These are phyloP conservation scores for Lasiodiplodia gonubiensis DNA, from an alignment of 2,329 filamentous ascomycete species.

Conservation along the genomic window DNA sequence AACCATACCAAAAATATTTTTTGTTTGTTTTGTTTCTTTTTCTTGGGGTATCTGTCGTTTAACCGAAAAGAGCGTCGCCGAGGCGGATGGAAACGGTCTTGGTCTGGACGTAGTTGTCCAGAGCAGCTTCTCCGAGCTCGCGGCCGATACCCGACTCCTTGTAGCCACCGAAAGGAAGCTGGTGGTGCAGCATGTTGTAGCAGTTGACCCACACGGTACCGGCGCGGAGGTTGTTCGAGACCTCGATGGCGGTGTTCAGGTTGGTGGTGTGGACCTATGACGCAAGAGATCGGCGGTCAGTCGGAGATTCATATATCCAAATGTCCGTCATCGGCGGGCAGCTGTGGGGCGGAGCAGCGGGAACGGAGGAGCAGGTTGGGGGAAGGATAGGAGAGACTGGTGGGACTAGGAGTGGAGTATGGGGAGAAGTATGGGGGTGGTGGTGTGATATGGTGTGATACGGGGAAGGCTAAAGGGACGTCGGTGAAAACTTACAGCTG, in stretches of 20 bases:
- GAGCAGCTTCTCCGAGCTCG: conserved; percentile 57
- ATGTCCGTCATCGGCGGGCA: neutral
- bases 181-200: conserved; percentile 75
- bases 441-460: conserved; percentile 23
- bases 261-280: conserved; percentile 70
- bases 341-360: neutral
- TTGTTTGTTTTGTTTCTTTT: neutral
- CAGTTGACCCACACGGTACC: conserved; percentile 72
- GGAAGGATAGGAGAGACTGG: neutral
- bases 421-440: conserved; percentile 9
- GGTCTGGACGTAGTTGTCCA: conserved; percentile 54
- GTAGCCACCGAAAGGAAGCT: conserved; percentile 62
- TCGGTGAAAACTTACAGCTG: conserved; percentile 53
- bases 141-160: conserved; percentile 58
- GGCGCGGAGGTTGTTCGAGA: conserved; percentile 72
- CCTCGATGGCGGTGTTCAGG: conserved; percentile 78
- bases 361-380: conserved; percentile 1
- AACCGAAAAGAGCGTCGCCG: conserved; percentile 54
- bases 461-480: conserved; percentile 13
- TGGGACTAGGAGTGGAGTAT: neutral
- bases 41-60: neutral
- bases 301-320: neutral
- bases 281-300: conserved; percentile 10
- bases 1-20: neutral
- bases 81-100: conserved; percentile 56